A percentile compares a stretch with the other conserved stretches of the same genome.
These are phyloP conservation scores for Cordyceps farinosa DNA, from an alignment of 2,329 filamentous ascomycete species.

Conservation along the genomic window DNA sequence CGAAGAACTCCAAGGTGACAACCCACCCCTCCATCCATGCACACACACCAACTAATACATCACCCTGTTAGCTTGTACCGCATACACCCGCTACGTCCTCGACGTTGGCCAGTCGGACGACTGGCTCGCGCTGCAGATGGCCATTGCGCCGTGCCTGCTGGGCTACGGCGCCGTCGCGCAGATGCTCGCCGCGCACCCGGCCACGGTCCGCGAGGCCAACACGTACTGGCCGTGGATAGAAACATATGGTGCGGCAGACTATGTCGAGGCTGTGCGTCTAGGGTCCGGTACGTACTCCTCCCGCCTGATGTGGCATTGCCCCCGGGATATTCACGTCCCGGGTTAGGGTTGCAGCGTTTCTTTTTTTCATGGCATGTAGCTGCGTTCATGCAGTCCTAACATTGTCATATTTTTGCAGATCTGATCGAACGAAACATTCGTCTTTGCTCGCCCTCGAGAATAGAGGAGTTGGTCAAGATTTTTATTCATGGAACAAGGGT, in stretches of 20 bases:
- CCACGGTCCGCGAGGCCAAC: slow-evolving; percentile 64
- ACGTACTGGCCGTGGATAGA: slow-evolving; percentile 88
- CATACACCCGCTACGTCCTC: slow-evolving; percentile 81
- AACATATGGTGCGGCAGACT: slow-evolving; percentile 81
- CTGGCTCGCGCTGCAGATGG: slow-evolving; percentile 81
- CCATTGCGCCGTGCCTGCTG: slow-evolving; percentile 82
- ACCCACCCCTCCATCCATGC: background rate
- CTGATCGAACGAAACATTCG: slow-evolving; percentile 72
- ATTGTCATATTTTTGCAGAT: slow-evolving; percentile 40
- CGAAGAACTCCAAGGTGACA: slow-evolving; percentile 68
- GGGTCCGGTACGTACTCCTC: slow-evolving; percentile 57
- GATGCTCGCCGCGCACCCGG: slow-evolving; percentile 61
- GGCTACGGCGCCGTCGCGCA: slow-evolving; percentile 80
- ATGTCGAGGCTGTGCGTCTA: slow-evolving; percentile 64
- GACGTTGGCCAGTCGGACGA: slow-evolving; percentile 86
- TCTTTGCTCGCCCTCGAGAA: slow-evolving; percentile 67
- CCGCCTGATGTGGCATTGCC: too few species aligned
- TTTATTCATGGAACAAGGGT: slow-evolving; percentile 87
- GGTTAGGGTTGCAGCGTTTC: background rate
- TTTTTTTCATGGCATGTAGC: background rate
- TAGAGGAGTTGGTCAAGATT: slow-evolving; percentile 79
- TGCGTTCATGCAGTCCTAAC: background rate
- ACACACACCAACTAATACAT: slow-evolving; percentile 6
- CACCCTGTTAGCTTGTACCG: slow-evolving; percentile 61
- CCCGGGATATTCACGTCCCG: background rate